Evolutionary conservation across 805 yeast genomes (phyloP).

Genomic region (Millerozyma acaciae): DNA sequence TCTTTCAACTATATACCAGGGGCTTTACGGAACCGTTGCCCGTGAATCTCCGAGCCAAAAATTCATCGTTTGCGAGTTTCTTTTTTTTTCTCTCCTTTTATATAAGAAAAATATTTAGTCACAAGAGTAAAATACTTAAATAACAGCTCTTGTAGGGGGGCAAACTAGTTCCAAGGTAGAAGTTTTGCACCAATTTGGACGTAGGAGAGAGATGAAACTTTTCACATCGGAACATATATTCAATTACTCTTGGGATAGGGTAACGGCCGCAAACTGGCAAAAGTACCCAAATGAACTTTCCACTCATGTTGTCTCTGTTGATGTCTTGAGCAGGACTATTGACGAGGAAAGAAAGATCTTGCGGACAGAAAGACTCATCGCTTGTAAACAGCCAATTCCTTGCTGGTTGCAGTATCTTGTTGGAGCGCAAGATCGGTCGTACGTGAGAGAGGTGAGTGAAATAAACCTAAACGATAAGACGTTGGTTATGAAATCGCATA

Average conservation of each 20-base stretch:
- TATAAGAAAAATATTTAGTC: neutral
- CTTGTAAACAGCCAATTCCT: slow-evolving; percentile 85
- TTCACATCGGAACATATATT: slow-evolving; percentile 69
- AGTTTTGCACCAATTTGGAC: no score
- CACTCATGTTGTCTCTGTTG: slow-evolving; percentile 92
- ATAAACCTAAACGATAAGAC: slow-evolving; percentile 66
- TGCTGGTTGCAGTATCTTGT: slow-evolving; percentile 69
- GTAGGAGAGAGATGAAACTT: no score
- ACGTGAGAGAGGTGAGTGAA: slow-evolving; percentile 84
- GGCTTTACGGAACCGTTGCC: no score
- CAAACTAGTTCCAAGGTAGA: no score
- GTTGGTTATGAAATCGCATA: slow-evolving; percentile 77
- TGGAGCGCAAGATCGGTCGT: slow-evolving; percentile 70
- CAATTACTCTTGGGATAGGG: slow-evolving; percentile 88
- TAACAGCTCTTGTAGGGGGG: no score
- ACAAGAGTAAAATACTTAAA: neutral
- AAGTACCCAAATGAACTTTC: slow-evolving; percentile 94
- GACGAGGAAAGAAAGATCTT: slow-evolving; percentile 45
- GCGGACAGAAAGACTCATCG: slow-evolving; percentile 81
- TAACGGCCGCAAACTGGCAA: slow-evolving; percentile 94
- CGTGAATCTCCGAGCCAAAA: neutral
- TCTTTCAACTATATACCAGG: neutral
- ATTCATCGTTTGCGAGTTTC: neutral
- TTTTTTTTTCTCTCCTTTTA: slow-evolving; percentile 1
- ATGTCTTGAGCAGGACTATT: slow-evolving; percentile 72